A percentile compares a stretch with the other conserved stretches of the same genome.
Evolutionary conservation across 139 green algal species (phyloP).

Genomic region (Micromonas commoda): DNA sequence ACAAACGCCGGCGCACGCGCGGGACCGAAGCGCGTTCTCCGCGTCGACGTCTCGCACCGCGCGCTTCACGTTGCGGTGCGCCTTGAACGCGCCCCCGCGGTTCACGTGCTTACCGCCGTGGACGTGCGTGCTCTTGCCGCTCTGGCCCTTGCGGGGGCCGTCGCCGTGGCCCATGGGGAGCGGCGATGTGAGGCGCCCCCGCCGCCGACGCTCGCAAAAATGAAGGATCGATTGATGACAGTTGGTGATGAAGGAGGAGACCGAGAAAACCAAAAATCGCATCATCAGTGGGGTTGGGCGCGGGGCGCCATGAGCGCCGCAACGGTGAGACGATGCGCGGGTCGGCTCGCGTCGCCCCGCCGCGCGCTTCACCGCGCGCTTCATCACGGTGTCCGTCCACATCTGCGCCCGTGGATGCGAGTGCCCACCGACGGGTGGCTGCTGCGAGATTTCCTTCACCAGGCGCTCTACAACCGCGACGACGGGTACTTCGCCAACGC

Average conservation of each 20-base stretch:
- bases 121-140: background rate
- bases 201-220: no score
- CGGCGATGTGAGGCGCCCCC: no score
- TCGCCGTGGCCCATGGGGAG: no score
- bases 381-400: background rate
- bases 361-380: no score
- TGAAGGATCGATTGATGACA: no score
- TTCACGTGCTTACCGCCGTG: background rate
- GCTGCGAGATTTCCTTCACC: background rate
- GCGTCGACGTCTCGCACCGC: background rate
- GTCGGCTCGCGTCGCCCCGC: background rate
- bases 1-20: background rate
- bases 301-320: background rate
- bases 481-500: background rate
- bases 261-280: no score
- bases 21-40: background rate
- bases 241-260: no score
- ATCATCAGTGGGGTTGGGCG: no score
- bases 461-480: background rate
- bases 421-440: no score
- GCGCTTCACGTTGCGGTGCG: background rate
- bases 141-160: background rate
- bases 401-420: no score
- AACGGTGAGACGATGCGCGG: background rate
- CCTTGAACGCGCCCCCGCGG: background rate